phyloP scores from a whole-genome alignment of 2,329 filamentous ascomycete species.

The Exophiala calicioides region DNA sequence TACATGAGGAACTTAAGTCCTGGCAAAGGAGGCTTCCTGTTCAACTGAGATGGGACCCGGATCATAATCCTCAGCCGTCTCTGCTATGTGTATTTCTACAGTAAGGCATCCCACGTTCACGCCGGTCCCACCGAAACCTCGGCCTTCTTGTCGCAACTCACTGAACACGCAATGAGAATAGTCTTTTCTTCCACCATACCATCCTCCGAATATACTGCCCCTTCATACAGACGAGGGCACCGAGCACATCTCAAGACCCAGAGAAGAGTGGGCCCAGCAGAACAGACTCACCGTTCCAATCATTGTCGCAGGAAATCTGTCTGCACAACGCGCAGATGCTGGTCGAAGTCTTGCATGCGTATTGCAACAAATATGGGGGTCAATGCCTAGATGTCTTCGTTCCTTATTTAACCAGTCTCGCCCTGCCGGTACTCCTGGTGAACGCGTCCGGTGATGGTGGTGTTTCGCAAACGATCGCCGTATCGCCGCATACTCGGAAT shows the following conservation, averaged over 20 bases:
- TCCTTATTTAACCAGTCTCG: neutral
- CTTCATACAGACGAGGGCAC: too few species aligned
- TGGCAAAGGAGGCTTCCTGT: neutral
- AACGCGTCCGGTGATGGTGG: neutral
- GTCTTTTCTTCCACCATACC: too few species aligned
- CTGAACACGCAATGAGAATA: too few species aligned
- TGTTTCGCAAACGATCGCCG: too few species aligned
- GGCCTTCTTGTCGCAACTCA: too few species aligned
- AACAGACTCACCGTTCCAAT: neutral
- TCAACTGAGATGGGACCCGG: neutral
- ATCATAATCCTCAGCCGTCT: neutral
- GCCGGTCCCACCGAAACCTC: too few species aligned
- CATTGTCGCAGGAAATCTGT: neutral
- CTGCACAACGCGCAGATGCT: neutral
- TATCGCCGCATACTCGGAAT: too few species aligned
- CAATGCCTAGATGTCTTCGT: neutral
- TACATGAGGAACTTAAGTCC: neutral
- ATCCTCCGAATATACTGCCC: too few species aligned
- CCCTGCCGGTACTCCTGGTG: neutral
- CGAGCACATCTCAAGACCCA: too few species aligned
- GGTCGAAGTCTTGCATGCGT: neutral
- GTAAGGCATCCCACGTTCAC: neutral
- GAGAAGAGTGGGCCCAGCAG: too few species aligned
- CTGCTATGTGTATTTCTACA: neutral
- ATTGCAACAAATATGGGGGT: neutral